Base-by-base conservation (phyloP, 2,329 filamentous ascomycete genomes). In the Alternaria ethzedia region DNA sequence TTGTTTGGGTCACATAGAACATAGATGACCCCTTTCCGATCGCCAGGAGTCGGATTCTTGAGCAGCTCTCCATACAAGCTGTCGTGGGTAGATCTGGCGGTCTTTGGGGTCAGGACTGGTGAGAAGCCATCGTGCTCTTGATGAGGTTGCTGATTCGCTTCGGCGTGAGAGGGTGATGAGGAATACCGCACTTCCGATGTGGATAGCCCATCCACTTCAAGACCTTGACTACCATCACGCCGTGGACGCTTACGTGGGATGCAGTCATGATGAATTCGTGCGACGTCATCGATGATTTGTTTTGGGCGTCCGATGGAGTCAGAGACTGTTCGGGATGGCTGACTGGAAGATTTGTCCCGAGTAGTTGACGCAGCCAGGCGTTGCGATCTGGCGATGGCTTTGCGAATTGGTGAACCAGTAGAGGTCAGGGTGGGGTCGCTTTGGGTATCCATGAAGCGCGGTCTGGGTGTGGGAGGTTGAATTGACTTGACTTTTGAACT, bases 1-100 rank as follows among this genome's bases (percentile, higher is more conserved):
- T 41, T 23, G 0, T 36, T 9, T 11, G 51, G 46, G 20, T 63
- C 50, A 30, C 32, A n/a, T 4, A 62, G n/a, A 15, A 65, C 41
- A 30, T 69, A 69, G 20, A 69, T 60, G 5, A 32, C 4, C n/a
- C 67, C 67, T 11, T 43, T 28, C 13, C 23, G 12, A n/a, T 55
- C 51, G 3, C 36, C 25, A 17, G 43, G 15, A n/a, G 36, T 59
- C 6, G 57, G 17, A 12, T 15, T 25, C 3, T 32, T 43, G 25
- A 11, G 21, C 43, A 65, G 57, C 32, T 46, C 46, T 7, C 20
- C 20, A 6, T 47, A 47, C 6, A 69, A 32, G 11, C 17, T 47
- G 21, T 36, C 41, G 23, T 68, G 57, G 13, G 51, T 32, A 5
- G 43, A n/a, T 43, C 59, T 47, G 15, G 57, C 44, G n/a, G 28